Base-by-base conservation (phyloP, 2,329 filamentous ascomycete species). In the Bipolaris bicolor region DNA sequence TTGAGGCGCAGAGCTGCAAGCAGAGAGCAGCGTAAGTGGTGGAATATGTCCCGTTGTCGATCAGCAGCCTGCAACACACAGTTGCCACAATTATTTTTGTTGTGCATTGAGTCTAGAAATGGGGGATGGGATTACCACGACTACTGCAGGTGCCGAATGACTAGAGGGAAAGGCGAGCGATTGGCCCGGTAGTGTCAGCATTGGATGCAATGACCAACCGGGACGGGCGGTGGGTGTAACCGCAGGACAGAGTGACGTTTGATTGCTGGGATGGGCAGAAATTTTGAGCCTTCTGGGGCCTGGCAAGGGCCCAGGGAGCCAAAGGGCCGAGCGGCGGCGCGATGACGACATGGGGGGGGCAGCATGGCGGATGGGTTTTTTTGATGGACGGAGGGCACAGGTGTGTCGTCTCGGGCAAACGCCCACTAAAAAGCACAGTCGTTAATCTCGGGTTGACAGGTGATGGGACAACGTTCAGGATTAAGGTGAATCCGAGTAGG, bases 381-480 rank as follows among this genome's bases (percentile, higher is more conserved):
- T 44, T 56, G 58, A 47, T 55, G 49, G 56, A 58, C 47, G 60
- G 58, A 46, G 41, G 20, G 20, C 20, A 20, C n/a, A 39, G 55
- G 22, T 4, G 22, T 24, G 59, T 39, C 60, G 63, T 57, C 51
- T 57, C 51, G 68, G 68, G 50, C 68, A 66, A 64, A 68, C 66
- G 68, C 57, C 62, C 66, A 69, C 67, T 70, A 65, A 64, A 65
- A 64, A 55, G 56, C 58, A 57, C 67, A 58, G 67, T 74, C 73
- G 69, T 75, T 75, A 74, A 76, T 76, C 64, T 76, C 74, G 74
- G 74, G 63, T 70, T 66, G 60, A 61, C 57, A 60, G 57, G 44
- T 49, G 59, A 53, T 66, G 61, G 56, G 65, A 56, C 58, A 56
- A 62, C 49, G 62, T 53, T 55, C 55, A 58, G 54, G 56, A 55